A percentile compares a stretch with the other conserved stretches of the same genome.
Conservation (phyloP, 108 stramenopile species). For the Mediolabrus comicus region DNA sequence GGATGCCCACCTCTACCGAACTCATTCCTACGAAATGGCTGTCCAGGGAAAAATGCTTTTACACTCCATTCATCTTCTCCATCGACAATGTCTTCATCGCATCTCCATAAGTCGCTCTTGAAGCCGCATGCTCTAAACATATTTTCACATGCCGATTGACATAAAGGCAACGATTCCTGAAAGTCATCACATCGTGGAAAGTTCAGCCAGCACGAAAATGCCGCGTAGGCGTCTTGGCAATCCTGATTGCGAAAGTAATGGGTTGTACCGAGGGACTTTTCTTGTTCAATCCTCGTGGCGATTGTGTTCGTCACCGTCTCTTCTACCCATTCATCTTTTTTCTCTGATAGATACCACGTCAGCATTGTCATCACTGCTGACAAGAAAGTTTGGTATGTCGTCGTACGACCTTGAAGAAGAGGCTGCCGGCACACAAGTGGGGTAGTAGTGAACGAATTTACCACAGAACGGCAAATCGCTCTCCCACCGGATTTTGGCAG, state of each 20-base stretch:
- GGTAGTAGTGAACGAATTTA: slow-evolving; percentile 26
- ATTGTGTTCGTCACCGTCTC: slow-evolving; percentile 19
- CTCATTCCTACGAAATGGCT: slow-evolving; percentile 41
- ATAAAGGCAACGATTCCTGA: slow-evolving; percentile 34
- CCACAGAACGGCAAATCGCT: slow-evolving; percentile 38
- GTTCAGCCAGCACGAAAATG: slow-evolving; percentile 42
- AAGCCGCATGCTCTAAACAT: slow-evolving; percentile 40
- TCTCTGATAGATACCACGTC: slow-evolving; percentile 12
- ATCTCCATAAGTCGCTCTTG: slow-evolving; percentile 30
- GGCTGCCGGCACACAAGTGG: slow-evolving; percentile 23
- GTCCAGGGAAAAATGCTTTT: slow-evolving; percentile 29
- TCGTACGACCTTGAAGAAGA: not conserved
- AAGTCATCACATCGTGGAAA: slow-evolving; percentile 46
- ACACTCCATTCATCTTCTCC: slow-evolving; percentile 24
- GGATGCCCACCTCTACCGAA: slow-evolving; percentile 19
- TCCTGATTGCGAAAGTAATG: slow-evolving; percentile 37
- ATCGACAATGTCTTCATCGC: slow-evolving; percentile 23
- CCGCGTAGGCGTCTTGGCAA: slow-evolving; percentile 35
- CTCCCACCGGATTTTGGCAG: slow-evolving; percentile 1
- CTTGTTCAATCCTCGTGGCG: slow-evolving; percentile 23
- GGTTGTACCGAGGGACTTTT: slow-evolving; percentile 13
- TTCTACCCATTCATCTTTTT: slow-evolving; percentile 40
- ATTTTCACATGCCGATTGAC: slow-evolving; percentile 44
- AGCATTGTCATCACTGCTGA: not conserved
- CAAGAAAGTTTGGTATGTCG: too few species aligned